These are phyloP conservation scores for Magnolia changhungtana DNA, from an alignment of 164 flowering plant genomes.

Conservation along the genomic window DNA sequence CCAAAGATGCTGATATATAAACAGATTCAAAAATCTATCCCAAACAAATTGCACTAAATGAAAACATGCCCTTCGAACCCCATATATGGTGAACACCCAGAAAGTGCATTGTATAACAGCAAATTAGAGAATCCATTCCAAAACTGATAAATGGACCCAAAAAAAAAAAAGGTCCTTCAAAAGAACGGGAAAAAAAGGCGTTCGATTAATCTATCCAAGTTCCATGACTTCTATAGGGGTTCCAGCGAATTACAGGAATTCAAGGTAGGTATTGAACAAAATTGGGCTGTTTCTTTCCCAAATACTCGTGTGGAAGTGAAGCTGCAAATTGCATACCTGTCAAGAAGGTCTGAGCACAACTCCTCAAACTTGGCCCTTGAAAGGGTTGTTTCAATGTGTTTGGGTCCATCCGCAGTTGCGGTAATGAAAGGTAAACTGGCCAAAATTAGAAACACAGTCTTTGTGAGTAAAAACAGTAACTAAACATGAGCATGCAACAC, in stretches of 20 bases:
- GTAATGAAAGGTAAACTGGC: conserved; percentile 80
- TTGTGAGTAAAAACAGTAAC: background rate
- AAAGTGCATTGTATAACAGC: no score
- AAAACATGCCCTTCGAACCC: no score
- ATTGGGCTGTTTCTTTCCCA: no score
- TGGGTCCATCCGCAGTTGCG: conserved; percentile 83
- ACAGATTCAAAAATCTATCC: background rate
- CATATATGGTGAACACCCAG: no score
- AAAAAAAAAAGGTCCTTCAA: no score
- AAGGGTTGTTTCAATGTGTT: conserved; percentile 75
- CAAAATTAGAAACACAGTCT: background rate
- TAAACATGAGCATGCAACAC: background rate
- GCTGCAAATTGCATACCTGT: conserved; percentile 41
- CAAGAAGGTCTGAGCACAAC: conserved; percentile 71
- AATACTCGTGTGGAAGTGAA: background rate
- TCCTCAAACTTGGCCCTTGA: conserved; percentile 89
- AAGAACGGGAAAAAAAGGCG: no score
- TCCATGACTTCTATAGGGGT: background rate
- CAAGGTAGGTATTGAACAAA: no score
- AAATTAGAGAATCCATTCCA: no score
- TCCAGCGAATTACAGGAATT: background rate
- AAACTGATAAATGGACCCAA: no score
- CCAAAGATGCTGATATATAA: background rate
- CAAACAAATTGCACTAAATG: background rate
- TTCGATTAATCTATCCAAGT: background rate